Conservation (phyloP, 169 alveolate genomes). For the Nephromyces sp. region DNA sequence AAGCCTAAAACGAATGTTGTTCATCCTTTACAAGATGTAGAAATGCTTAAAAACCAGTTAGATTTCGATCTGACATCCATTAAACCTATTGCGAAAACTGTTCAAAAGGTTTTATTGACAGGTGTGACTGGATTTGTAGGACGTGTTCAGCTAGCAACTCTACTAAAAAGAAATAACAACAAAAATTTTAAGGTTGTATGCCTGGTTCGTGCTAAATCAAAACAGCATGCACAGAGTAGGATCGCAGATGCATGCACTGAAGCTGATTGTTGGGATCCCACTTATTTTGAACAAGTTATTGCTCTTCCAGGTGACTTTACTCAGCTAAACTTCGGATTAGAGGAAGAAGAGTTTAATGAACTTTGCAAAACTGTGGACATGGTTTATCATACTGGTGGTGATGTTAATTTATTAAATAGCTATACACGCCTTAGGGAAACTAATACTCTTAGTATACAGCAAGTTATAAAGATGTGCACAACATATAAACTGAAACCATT, state of each 20-base stretch:
- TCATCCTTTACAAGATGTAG: background rate
- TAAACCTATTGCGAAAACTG: conserved; percentile 18
- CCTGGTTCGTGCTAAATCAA: conserved; percentile 30
- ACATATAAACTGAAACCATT: conserved; percentile 23
- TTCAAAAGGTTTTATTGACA: background rate
- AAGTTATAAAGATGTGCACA: conserved; percentile 35
- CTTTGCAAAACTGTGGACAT: conserved; percentile 27
- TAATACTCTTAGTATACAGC: conserved; percentile 23
- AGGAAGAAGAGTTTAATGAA: conserved; percentile 20
- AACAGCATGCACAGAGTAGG: conserved; percentile 27
- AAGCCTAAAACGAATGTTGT: background rate
- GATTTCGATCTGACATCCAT: background rate
- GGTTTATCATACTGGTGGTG: conserved; percentile 47
- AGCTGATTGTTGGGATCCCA: conserved; percentile 30
- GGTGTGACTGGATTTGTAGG: conserved; percentile 14
- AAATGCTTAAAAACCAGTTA: background rate
- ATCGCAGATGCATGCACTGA: conserved; percentile 32
- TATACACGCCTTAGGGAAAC: conserved; percentile 30
- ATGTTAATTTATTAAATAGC: conserved; percentile 31
- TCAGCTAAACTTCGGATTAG: conserved; percentile 21
- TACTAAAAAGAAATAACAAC: background rate
- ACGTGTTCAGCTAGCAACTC: background rate
- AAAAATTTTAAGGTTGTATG: conserved; percentile 17
- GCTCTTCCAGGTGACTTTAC: conserved; percentile 43
- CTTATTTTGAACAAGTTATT: conserved; percentile 15